A percentile compares a stretch with the other conserved stretches of the same genome.
phyloP scores from a whole-genome alignment of 2,329 filamentous ascomycete species.

The Helminthosporium solani region DNA sequence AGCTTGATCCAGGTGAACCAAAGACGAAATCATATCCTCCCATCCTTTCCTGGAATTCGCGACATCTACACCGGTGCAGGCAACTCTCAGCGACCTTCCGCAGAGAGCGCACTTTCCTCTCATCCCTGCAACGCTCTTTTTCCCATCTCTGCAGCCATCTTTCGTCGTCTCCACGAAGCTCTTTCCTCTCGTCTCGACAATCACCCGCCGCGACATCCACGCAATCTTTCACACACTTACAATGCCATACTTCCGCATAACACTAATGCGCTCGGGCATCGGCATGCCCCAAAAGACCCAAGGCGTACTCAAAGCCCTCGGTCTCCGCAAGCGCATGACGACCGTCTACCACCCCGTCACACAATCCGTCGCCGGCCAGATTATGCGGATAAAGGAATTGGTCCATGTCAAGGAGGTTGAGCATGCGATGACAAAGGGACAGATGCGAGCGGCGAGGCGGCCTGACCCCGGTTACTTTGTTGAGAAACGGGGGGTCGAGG shows the following conservation, averaged over 20 bases:
- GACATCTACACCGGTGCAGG: too few relatives aligned
- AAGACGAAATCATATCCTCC: too few relatives aligned
- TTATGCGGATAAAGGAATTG: conserved; percentile 92
- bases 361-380: conserved; percentile 80
- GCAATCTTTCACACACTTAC: conserved; percentile 1
- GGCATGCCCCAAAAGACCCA: conserved; percentile 75
- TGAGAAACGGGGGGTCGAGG: conserved; percentile 54
- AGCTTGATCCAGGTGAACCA: too few relatives aligned
- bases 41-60: too few relatives aligned
- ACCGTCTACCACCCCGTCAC: conserved; percentile 88
- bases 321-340: conserved; percentile 78
- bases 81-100: too few relatives aligned
- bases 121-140: too few relatives aligned
- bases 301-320: conserved; percentile 81
- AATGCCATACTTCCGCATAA: conserved; percentile 88
- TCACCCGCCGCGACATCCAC: background rate
- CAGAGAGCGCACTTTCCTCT: too few relatives aligned
- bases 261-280: conserved; percentile 84
- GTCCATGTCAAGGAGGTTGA: conserved; percentile 80
- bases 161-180: background rate
- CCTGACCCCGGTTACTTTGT: conserved; percentile 80
- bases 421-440: conserved; percentile 59
- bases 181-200: conserved; percentile 2
- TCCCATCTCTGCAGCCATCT: too few relatives aligned
- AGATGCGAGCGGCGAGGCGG: conserved; percentile 70